Base-by-base conservation (phyloP, 1,284 basidiomycete species). In the Cystobasidiaceae sp. region DNA sequence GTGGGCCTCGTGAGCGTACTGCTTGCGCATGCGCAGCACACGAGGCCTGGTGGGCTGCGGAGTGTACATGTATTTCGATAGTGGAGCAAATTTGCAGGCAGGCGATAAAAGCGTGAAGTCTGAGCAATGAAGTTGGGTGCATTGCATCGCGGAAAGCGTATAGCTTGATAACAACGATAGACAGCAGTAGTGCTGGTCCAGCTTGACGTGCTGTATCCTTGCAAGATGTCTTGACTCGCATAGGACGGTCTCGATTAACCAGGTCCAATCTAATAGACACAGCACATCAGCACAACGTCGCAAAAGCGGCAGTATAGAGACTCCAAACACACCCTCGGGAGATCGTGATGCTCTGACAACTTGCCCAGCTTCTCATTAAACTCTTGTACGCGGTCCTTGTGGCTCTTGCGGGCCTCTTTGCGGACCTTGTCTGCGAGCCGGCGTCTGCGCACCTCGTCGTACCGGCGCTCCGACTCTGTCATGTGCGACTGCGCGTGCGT, bases 341-440 rank as follows among this genome's bases (percentile, higher is more conserved):
- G 33, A 37, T 66, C 63, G 48, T 93, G 89, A 81, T 93, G 91
- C 79, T 93, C 90, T 74, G 87, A 89, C 66, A 96, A 83, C 55
- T 83, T 80, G 76, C 93, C 93, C 6, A 98, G 81, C 75, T 96
- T 90, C 32, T 83, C 75, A 76, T 98, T 98, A 74, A 93, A 90
- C 74, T 93, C 89, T 67, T 85, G 85, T 23, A 98, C 93, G 52
- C 93, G 86, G 68, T 98, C 94, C 79, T 97, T 97, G 79, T 98
- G 94, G 8, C 90, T 91, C 78, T 87, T 89, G 71, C 81, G 81
- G 0, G 93, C 93, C 72, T 89, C 77, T 77, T 86, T 90, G 32
- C 84, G 82, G 25, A 93, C 89, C 71, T 85, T 84, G 68, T 87
- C 85, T n/a, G 84, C 82, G 66, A 94, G 82, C 90, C 93, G 66